Evolutionary conservation across 2,329 filamentous ascomycete genomes (phyloP), one percentile per base, ranked within the genome.

Genomic region (Botrytis elliptica): DNA sequence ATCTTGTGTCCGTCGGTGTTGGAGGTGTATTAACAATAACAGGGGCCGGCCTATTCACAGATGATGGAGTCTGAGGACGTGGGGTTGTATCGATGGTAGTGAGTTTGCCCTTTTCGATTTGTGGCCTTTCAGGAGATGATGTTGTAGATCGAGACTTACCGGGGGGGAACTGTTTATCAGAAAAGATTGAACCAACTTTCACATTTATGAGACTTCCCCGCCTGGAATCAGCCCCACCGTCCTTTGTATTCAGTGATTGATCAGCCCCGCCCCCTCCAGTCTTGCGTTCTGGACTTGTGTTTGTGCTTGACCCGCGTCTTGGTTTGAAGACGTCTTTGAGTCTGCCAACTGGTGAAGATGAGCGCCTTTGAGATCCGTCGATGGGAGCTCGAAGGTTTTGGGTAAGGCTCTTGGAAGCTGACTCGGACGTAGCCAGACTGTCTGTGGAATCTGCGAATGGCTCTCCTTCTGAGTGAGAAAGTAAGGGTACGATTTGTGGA

Each of bases 291-390:
- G 84, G 84, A 76, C 85, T 87, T 74, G 84, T 83, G 75, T 83
- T 85, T 40, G 84, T 80, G 74, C 83, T 85, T 42, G 82, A 79
- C 75, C 79, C 83, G 57, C 76, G 76, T 60, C 75, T 75, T 36
- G 86, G 84, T 74, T 84, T 88, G 79, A 96, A 93, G 20, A 91
- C 92, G 79, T 91, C 90, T 81, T 88, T 92, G 75, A 95, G 85
- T 79, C 90, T 93, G 79, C 90, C 88, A 70, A 88, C 89, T 18
- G 92, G 92, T 16, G 93, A 95, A 33, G 88, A 86, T 38, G 89
- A 89, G 74, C 92, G 88, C 77, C 87, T 87, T 75, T 84, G 83
- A 64, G 83, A 80, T 74, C 84, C 83, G 78, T 82, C 84, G 76
- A 79, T 80, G 66, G 84, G 85, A 72, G 82, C 83, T 77, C 81